Percentiles rank a stretch among this genome's conserved stretches.
Evolutionary conservation across 805 yeast genomes (phyloP).

Genomic region (Ogataea parapolymorpha): DNA sequence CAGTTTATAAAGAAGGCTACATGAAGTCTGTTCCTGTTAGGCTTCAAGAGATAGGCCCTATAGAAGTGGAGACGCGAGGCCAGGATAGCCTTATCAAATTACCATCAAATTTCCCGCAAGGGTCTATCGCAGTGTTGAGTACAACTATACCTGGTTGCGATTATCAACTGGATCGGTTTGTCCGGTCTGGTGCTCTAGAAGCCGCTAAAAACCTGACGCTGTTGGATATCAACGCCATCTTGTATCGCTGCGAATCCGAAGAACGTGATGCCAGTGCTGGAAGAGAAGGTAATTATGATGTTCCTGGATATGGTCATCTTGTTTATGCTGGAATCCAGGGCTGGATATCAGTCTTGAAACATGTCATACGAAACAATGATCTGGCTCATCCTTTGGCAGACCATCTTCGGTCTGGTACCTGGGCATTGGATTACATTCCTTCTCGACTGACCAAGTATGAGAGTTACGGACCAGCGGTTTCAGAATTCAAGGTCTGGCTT

Average conservation of each 20-base stretch:
- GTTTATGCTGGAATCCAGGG: slow-evolving; percentile 93
- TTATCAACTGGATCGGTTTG: slow-evolving; percentile 56
- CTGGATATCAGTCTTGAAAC: slow-evolving; percentile 69
- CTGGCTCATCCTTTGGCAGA: slow-evolving; percentile 80
- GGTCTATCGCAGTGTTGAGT: slow-evolving; percentile 81
- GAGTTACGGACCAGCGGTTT: slow-evolving; percentile 42
- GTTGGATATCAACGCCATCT: slow-evolving; percentile 67
- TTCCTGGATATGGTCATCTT: slow-evolving; percentile 72
- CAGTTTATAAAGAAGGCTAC: slow-evolving; percentile 35
- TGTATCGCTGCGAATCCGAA: slow-evolving; percentile 81
- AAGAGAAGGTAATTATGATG: slow-evolving; percentile 62
- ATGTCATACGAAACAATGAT: slow-evolving; percentile 64
- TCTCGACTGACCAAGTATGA: slow-evolving; percentile 57
- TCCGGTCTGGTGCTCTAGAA: slow-evolving; percentile 72
- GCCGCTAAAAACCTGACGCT: slow-evolving; percentile 62
- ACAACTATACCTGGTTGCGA: slow-evolving; percentile 70
- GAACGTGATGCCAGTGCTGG: slow-evolving; percentile 81
- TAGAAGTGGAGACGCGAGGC: slow-evolving; percentile 44
- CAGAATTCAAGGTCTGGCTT: slow-evolving; percentile 68
- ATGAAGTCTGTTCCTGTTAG: slow-evolving; percentile 67
- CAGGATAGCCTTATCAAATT: slow-evolving; percentile 49
- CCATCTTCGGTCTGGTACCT: slow-evolving; percentile 75
- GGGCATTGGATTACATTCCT: slow-evolving; percentile 83
- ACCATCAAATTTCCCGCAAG: slow-evolving; percentile 74
- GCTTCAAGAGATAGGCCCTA: slow-evolving; percentile 49